These are phyloP conservation scores for Saccharomycopsis crataegensis DNA, from an alignment of 1,139 yeast genomes.

Conservation along the genomic window DNA sequence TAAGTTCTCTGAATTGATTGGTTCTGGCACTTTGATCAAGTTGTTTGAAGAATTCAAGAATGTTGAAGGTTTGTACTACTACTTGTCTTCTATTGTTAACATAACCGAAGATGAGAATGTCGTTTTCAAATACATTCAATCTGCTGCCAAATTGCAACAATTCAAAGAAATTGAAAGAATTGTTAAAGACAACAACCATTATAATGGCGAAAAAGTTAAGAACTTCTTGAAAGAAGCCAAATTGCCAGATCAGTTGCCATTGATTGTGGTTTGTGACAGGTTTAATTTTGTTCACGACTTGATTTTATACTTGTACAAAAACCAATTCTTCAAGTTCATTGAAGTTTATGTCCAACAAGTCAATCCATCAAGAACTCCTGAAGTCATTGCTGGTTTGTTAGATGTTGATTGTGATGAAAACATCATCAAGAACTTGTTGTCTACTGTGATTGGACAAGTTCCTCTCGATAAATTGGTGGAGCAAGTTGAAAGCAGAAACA, in stretches of 20 bases:
- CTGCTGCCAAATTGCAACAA: constrained; percentile 89
- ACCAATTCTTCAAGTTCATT: constrained; percentile 90
- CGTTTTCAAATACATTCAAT: constrained; percentile 90
- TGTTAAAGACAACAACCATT: constrained; percentile 88
- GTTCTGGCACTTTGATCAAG: constrained; percentile 76
- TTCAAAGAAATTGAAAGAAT: constrained; percentile 91
- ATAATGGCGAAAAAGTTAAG: constrained; percentile 95
- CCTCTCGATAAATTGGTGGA: constrained; percentile 84
- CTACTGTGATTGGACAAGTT: constrained; percentile 88
- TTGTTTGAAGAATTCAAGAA: constrained; percentile 91
- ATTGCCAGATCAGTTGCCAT: constrained; percentile 91
- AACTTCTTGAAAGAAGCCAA: constrained; percentile 92
- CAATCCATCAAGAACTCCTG: constrained; percentile 91
- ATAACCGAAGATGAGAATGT: constrained; percentile 92
- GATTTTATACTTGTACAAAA: constrained; percentile 86
- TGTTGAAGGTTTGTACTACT: constrained; percentile 88
- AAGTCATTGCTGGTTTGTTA: constrained; percentile 89
- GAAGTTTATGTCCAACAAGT: constrained; percentile 98
- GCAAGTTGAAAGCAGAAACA: constrained; percentile 95
- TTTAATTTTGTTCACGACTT: constrained; percentile 88
- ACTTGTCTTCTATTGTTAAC: constrained; percentile 87
- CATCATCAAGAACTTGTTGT: constrained; percentile 72
- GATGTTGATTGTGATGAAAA: constrained; percentile 97
- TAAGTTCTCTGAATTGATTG: constrained; percentile 89
- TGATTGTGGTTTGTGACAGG: constrained; percentile 94